These are phyloP conservation scores for Lycium ferocissimum DNA, from an alignment of 257 asterid genomes.

Conservation along the genomic window DNA sequence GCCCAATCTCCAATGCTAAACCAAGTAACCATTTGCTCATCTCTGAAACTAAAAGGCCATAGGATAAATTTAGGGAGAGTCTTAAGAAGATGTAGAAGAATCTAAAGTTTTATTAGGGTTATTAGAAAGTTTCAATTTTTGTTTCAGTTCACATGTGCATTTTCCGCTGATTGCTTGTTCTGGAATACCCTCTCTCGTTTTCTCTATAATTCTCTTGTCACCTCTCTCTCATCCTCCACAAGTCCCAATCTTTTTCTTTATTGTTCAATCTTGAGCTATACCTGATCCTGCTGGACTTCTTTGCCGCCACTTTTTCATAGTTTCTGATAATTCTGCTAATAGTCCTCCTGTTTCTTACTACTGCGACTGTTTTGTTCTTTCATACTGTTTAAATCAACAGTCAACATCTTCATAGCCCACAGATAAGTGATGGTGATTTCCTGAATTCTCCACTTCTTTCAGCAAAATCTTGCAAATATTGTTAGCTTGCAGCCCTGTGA, in stretches of 20 bases:
- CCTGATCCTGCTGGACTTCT: background rate
- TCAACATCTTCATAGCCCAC: background rate
- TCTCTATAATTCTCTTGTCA: background rate
- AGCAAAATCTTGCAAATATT: background rate
- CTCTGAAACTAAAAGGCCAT: background rate
- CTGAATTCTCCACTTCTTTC: background rate
- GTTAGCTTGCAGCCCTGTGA: background rate
- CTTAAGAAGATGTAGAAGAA: background rate
- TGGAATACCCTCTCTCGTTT: background rate
- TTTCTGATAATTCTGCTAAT: background rate
- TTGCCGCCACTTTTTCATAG: background rate
- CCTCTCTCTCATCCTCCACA: too few species aligned
- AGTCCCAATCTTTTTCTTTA: background rate
- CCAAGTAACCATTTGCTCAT: background rate
- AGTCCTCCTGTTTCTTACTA: background rate
- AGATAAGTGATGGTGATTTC: background rate
- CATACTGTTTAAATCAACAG: background rate
- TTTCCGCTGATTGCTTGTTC: background rate
- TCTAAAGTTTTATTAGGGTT: background rate
- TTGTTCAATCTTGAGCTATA: conserved; percentile 11
- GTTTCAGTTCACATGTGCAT: background rate
- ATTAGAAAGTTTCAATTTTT: background rate
- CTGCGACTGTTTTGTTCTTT: background rate
- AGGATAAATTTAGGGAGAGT: background rate
- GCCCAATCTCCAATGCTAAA: background rate